A percentile compares a stretch with the other conserved stretches of the same genome.
Conservation (phyloP, 2,329 filamentous ascomycete species). For the Apiospora pterosperma region DNA sequence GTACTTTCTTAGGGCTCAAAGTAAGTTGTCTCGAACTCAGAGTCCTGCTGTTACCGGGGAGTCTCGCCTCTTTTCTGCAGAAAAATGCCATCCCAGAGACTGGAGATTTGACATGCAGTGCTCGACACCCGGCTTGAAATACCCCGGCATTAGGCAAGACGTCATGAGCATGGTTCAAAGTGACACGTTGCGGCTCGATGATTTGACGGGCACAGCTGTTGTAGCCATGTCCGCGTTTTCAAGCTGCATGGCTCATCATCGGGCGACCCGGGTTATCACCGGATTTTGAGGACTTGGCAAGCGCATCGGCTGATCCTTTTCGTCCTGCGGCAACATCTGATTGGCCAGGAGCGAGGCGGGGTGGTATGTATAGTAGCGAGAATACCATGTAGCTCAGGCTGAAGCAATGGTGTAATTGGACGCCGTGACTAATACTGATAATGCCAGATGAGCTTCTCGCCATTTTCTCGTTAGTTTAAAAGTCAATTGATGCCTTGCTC, state of each 20-base stretch:
- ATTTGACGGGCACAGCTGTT: not conserved
- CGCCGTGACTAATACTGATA: not conserved
- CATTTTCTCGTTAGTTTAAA: not conserved
- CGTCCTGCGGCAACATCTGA: not conserved
- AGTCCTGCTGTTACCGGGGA: no score
- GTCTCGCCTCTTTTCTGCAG: no score
- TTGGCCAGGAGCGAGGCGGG: not conserved
- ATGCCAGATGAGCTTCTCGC: not conserved
- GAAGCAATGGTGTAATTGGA: not conserved
- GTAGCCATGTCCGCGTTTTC: not conserved
- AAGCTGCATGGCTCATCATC: not conserved
- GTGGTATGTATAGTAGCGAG: not conserved
- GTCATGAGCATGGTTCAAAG: not conserved
- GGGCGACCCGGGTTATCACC: not conserved
- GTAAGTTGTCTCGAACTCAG: no score
- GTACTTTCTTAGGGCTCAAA: no score
- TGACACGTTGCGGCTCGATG: not conserved
- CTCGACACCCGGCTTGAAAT: not conserved
- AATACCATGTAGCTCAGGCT: not conserved
- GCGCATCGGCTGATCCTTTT: not conserved
- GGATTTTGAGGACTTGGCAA: not conserved
- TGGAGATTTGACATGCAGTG: not conserved
- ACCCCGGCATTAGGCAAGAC: not conserved
- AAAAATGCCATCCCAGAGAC: not conserved
- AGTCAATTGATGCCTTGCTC: not conserved